Evolutionary conservation across 306 rosid genomes (phyloP).

Genomic region (Neltuma alba): DNA sequence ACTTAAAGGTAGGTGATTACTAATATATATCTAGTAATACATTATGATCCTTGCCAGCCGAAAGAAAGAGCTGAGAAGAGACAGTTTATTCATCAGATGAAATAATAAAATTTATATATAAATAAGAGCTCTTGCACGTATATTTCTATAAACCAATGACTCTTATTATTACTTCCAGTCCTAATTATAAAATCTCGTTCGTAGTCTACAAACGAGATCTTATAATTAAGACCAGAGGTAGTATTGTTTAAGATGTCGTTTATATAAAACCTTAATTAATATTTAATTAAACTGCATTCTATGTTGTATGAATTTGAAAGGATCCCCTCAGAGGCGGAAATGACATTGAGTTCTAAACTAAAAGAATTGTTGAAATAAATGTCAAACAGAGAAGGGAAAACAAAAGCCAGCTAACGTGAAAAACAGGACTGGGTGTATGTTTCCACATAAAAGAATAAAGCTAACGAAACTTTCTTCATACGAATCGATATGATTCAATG

Average conservation of each 20-base stretch:
- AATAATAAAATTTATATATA: background rate
- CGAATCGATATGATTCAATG: slow-evolving; percentile 16
- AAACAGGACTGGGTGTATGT: background rate
- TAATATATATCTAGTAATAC: no score
- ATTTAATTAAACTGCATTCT: background rate
- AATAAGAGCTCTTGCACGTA: background rate
- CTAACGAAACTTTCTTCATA: slow-evolving; percentile 19
- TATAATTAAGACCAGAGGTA: no score
- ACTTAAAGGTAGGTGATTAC: no score
- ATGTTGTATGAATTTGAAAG: background rate
- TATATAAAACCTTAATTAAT: background rate
- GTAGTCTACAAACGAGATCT: no score
- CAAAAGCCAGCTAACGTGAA: background rate
- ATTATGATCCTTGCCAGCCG: no score
- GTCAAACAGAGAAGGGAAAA: slow-evolving; percentile 15
- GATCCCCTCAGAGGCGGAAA: slow-evolving; percentile 3
- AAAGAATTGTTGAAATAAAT: slow-evolving; percentile 22
- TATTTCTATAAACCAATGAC: background rate
- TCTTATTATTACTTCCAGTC: no score
- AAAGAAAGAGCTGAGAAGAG: background rate
- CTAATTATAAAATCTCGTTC: no score
- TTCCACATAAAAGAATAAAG: slow-evolving; percentile 36
- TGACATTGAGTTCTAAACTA: slow-evolving; percentile 3
- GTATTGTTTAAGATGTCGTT: background rate
- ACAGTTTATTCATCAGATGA: background rate